phyloP scores from a whole-genome alignment of 371 early-diverging fungal genomes.

The Synchytrium microbalum region DNA sequence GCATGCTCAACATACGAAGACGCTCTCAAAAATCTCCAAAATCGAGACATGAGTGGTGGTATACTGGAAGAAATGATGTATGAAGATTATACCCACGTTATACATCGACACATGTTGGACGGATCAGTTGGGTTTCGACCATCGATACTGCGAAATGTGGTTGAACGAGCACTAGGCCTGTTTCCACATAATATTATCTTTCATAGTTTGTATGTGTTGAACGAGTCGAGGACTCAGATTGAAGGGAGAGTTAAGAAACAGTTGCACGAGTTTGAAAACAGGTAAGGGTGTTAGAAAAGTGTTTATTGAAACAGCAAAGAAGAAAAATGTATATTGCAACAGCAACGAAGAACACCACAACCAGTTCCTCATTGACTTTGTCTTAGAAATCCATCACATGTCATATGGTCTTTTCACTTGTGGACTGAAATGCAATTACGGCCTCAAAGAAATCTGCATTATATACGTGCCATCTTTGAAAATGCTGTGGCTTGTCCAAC shows the following conservation, averaged over 20 bases:
- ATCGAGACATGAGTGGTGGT: background rate
- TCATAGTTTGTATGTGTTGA: constrained; percentile 52
- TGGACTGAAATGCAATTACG: background rate
- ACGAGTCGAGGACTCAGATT: constrained; percentile 56
- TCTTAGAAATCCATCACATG: background rate
- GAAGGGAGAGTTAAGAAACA: constrained; percentile 49
- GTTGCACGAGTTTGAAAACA: background rate
- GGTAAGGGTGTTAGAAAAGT: background rate
- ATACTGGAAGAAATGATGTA: background rate
- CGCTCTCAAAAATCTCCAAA: background rate
- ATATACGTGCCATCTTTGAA: background rate
- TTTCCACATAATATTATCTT: constrained; percentile 58
- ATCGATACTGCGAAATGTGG: constrained; percentile 36
- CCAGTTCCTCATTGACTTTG: background rate
- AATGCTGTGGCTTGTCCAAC: background rate
- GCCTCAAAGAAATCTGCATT: background rate
- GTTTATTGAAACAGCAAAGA: background rate
- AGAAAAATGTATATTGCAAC: background rate
- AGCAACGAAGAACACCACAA: too few relatives aligned
- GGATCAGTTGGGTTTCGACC: constrained; percentile 33
- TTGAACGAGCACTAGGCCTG: constrained; percentile 35
- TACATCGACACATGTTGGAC: background rate
- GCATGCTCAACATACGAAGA: background rate
- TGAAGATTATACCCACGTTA: constrained; percentile 1
- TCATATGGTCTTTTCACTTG: background rate